Base-by-base conservation (phyloP, 371 early-diverging fungal genomes). In the Entomophthora muscae region DNA sequence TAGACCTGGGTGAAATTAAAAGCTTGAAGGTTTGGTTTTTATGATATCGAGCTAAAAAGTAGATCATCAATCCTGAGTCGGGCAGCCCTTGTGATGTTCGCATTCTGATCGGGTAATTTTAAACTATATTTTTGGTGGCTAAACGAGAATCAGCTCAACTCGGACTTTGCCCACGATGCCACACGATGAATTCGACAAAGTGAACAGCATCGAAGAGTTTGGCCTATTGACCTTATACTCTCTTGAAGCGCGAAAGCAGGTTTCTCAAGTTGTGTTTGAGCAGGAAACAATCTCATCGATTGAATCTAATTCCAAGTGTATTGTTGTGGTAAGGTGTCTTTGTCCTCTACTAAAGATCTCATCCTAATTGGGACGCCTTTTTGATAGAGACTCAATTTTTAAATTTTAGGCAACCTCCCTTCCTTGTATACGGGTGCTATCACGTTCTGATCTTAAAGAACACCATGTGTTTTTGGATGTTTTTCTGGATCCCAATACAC, bases 391-490 rank as follows among this genome's bases (percentile, higher is more conserved):
- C 23, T 17, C 0, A 61, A 13, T 23, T n/a, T 7, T 27, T 13
- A 13, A 10, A 62, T 13, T 66, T 10, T 31, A 72, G 64, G 67
- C 70, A 26, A 61, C 65, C 24, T 68, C 68, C 17, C 73, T 72
- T 22, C 72, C 80, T 3, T 61, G 67, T 2, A 66, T 82, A 32
- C 70, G 75, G 57, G 65, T 75, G n/a, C 66, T 75, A 54, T 73
- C 76, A 1, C 63, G 74, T 13, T 63, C 75, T 22, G 59, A 69
- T n/a, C 57, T 75, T 27, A 55, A 59, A 1, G 63, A 63, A 62
- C 64, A 57, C 61, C 65, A 65, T 54, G 58, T 73, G 1, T 66
- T 84, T 63, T 74, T 68, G 1, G 84, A 82, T 54, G 77, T 77
- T 2, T 74, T 65, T 52, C 68, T 73, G 59, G 73, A 75, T 53